Evolutionary conservation across 306 rosid species (phyloP).

Genomic region (Quercus variabilis): DNA sequence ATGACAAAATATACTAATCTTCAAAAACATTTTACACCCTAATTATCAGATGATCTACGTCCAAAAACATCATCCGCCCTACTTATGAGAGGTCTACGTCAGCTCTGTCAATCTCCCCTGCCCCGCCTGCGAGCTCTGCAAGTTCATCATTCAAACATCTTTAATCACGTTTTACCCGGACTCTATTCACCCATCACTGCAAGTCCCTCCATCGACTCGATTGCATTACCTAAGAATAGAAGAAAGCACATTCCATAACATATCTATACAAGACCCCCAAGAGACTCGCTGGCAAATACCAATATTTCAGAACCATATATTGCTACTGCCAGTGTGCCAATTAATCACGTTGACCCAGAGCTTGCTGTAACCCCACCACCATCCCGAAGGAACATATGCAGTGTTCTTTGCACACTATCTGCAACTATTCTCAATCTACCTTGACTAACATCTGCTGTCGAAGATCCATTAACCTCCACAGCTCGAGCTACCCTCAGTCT

Average conservation of each 20-base stretch:
- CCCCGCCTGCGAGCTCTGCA: neutral
- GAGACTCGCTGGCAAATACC: neutral
- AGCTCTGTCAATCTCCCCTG: conserved; percentile 16
- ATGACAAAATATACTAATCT: conserved; percentile 20
- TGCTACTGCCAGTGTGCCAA: conserved; percentile 18
- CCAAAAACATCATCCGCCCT: conserved; percentile 34
- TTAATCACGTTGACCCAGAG: conserved; percentile 53
- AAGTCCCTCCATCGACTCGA: conserved; percentile 16
- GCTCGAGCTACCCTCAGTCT: conserved; percentile 67
- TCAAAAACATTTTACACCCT: conserved; percentile 49
- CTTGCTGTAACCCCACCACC: conserved; percentile 59
- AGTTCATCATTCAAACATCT: conserved; percentile 3
- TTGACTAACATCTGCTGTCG: conserved; percentile 68
- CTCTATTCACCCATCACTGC: conserved; percentile 27
- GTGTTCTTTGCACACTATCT: conserved; percentile 78
- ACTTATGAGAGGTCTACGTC: conserved; percentile 35
- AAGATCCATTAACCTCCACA: conserved; percentile 60
- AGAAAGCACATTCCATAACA: conserved; percentile 6
- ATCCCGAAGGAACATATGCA: conserved; percentile 78
- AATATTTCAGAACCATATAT: conserved; percentile 13
- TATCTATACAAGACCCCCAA: conserved; percentile 11
- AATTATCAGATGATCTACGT: conserved; percentile 29
- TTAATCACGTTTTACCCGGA: conserved; percentile 18
- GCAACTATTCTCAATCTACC: conserved; percentile 93
- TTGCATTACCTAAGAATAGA: conserved; percentile 11